A percentile compares a stretch with the other conserved stretches of the same genome.
These are phyloP conservation scores for Collybiopsis luxurians DNA, from an alignment of 768 basidiomycete genomes.

Conservation along the genomic window DNA sequence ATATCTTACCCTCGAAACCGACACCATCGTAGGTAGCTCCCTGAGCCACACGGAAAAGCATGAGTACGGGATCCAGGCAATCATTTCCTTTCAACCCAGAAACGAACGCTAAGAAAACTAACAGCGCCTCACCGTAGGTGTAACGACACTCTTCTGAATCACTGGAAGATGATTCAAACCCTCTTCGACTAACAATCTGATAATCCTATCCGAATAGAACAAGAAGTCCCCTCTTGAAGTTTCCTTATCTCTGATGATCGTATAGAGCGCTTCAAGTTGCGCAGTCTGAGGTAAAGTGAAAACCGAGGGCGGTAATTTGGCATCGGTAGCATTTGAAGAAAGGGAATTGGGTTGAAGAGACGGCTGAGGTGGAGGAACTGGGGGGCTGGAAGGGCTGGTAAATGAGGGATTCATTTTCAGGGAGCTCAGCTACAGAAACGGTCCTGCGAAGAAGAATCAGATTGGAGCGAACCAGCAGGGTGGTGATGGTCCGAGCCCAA, in stretches of 20 bases:
- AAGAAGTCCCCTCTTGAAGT: slow-evolving; percentile 93
- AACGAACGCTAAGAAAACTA: slow-evolving; percentile 5
- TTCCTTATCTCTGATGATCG: slow-evolving; percentile 87
- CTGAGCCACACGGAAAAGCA: slow-evolving; percentile 25
- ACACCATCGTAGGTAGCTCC: slow-evolving; percentile 87
- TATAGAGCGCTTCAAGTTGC: slow-evolving; percentile 93
- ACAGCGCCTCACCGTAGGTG: slow-evolving; percentile 64
- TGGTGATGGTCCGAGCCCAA: slow-evolving; percentile 1
- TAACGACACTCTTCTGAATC: slow-evolving; percentile 71
- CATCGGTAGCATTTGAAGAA: slow-evolving; percentile 13
- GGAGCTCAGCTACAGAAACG: too few relatives aligned
- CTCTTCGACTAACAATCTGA: slow-evolving; percentile 76
- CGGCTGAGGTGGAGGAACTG: slow-evolving; percentile 4
- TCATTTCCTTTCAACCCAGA: too few relatives aligned
- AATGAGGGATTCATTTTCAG: background rate
- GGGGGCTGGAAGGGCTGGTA: background rate
- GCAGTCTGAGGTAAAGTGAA: slow-evolving; percentile 86
- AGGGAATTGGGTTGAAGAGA: slow-evolving; percentile 2
- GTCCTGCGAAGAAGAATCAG: background rate
- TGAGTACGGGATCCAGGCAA: too few relatives aligned
- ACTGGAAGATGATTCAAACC: slow-evolving; percentile 85
- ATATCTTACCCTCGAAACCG: slow-evolving; percentile 94
- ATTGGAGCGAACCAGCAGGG: background rate
- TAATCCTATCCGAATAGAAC: slow-evolving; percentile 94
- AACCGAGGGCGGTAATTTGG: slow-evolving; percentile 64